These are phyloP conservation scores for Fusarium tupiense DNA, from an alignment of 2,329 filamentous ascomycete species.

Conservation along the genomic window DNA sequence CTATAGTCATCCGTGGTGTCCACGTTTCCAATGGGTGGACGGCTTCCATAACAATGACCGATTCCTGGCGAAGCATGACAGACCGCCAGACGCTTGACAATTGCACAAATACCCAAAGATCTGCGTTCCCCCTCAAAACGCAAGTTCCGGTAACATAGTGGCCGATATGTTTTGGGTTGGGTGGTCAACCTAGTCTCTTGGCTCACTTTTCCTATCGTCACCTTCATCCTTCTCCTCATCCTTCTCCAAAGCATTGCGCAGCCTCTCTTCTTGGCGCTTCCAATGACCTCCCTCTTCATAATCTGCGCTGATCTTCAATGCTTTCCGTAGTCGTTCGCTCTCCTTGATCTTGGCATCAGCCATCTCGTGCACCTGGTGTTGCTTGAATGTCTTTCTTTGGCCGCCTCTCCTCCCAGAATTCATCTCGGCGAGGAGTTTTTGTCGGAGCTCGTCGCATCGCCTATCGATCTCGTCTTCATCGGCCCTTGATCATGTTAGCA, in stretches of 20 bases:
- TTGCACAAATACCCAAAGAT: background rate
- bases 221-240: conserved; percentile 52
- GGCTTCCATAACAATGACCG: background rate
- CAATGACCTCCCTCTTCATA: conserved; percentile 90
- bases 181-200: conserved; percentile 13
- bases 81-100: background rate
- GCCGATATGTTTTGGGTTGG: background rate
- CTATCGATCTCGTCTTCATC: conserved; percentile 93
- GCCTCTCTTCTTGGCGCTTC: conserved; percentile 81
- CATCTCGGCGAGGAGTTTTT: conserved; percentile 54
- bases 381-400: conserved; percentile 73
- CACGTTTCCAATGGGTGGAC: too few species aligned
- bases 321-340: conserved; percentile 86
- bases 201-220: conserved; percentile 48
- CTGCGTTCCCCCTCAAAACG: background rate
- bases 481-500: conserved; percentile 59
- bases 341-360: conserved; percentile 97
- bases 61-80: background rate
- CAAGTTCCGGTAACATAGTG: background rate
- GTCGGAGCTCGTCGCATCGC: conserved; percentile 54
- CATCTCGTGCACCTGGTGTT: conserved; percentile 94
- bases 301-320: conserved; percentile 85
- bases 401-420: conserved; percentile 48
- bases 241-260: conserved; percentile 56
- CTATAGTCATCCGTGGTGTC: background rate